Evolutionary conservation across 441 rosid genomes (phyloP).

Genomic region (Gossypium trilobum): DNA sequence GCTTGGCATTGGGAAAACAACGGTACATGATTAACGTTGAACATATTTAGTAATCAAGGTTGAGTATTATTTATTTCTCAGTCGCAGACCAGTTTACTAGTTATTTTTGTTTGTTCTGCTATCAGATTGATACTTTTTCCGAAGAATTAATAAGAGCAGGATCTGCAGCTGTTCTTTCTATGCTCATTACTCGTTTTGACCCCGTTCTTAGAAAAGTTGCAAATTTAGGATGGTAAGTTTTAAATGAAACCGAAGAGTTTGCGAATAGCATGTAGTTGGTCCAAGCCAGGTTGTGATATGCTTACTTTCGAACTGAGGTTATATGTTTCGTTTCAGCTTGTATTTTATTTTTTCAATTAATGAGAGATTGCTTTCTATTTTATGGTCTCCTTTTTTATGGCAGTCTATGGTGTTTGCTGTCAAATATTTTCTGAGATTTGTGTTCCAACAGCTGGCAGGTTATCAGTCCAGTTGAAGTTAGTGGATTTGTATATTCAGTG

Average conservation of each 20-base stretch:
- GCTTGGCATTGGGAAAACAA: slow-evolving; percentile 51
- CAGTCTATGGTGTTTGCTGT: not conserved
- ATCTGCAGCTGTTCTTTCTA: slow-evolving; percentile 51
- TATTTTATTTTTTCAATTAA: not conserved
- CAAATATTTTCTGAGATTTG: slow-evolving; percentile 12
- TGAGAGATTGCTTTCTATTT: not conserved
- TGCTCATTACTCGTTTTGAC: slow-evolving; percentile 47
- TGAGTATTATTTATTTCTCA: not conserved
- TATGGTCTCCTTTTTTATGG: not conserved
- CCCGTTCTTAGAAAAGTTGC: slow-evolving; percentile 57
- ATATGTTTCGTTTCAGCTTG: not conserved
- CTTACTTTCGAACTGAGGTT: not conserved
- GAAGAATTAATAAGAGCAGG: slow-evolving; percentile 68
- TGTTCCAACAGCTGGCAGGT: slow-evolving; percentile 66
- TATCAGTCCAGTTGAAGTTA: slow-evolving; percentile 70
- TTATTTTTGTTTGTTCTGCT: slow-evolving; percentile 9
- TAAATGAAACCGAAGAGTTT: not conserved
- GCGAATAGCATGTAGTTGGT: not conserved
- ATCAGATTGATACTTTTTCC: slow-evolving; percentile 54
- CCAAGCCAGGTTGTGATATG: not conserved
- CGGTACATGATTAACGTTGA: slow-evolving; percentile 32
- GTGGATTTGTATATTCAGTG: slow-evolving; percentile 43
- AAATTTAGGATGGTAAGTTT: slow-evolving; percentile 63
- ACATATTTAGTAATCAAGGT: slow-evolving; percentile 2
- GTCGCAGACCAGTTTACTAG: slow-evolving; percentile 7